Percentiles rank a stretch among this genome's conserved stretches.
phyloP scores from a whole-genome alignment of 2,329 filamentous ascomycete genomes.

The Diaporthe eres region DNA sequence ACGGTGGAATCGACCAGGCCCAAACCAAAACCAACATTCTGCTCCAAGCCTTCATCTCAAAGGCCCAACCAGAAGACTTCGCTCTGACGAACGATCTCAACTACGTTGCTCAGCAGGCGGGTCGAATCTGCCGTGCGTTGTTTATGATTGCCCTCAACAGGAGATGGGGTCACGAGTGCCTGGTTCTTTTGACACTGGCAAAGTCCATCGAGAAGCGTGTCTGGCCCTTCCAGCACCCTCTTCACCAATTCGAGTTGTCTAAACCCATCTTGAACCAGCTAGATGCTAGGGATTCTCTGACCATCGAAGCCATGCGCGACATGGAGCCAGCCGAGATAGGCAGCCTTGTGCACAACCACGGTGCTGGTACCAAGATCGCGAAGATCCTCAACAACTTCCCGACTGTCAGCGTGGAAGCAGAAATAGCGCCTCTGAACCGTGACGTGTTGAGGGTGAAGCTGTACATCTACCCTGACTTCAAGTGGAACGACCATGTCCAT shows the following conservation, averaged over 20 bases:
- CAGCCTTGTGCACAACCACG: conserved; percentile 88
- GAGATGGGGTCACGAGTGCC: conserved; percentile 94
- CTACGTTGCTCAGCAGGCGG: conserved; percentile 96
- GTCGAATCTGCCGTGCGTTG: conserved; percentile 91
- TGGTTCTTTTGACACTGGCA: conserved; percentile 90
- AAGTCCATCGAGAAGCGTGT: conserved; percentile 98
- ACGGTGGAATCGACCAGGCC: conserved; percentile 76
- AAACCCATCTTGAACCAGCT: conserved; percentile 86
- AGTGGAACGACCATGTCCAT: conserved; percentile 94
- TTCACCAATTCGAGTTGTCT: conserved; percentile 94
- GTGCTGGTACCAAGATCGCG: conserved; percentile 85
- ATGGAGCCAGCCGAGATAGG: conserved; percentile 96
- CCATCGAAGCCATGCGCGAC: conserved; percentile 87
- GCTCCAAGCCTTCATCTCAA: conserved; percentile 93
- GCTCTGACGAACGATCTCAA: conserved; percentile 91
- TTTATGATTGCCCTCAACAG: conserved; percentile 98
- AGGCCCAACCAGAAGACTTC: conserved; percentile 91
- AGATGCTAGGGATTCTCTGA: conserved; percentile 82
- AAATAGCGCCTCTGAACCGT: conserved; percentile 95
- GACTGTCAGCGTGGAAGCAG: conserved; percentile 88
- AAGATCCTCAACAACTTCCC: conserved; percentile 92
- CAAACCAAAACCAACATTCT: conserved; percentile 97
- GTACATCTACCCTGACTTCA: conserved; percentile 88
- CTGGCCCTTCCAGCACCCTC: conserved; percentile 95
- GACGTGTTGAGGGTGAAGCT: conserved; percentile 95